Evolutionary conservation across 768 basidiomycete species (phyloP).

Genomic region (Crassisporium funariophilum): DNA sequence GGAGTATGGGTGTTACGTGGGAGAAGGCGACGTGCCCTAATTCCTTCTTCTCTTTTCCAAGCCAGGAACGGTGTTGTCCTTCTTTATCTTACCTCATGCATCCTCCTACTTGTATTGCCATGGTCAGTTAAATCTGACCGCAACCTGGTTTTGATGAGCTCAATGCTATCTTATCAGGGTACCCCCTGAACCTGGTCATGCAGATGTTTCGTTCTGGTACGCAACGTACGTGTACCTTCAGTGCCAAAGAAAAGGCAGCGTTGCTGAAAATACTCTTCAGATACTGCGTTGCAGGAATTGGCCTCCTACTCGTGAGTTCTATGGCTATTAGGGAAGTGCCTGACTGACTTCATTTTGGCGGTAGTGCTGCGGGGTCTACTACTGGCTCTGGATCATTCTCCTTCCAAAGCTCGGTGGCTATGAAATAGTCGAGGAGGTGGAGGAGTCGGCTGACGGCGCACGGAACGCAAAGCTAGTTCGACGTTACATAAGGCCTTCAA

Average conservation of each 20-base stretch:
- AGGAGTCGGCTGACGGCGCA: slow-evolving; percentile 37
- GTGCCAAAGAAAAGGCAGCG: neutral
- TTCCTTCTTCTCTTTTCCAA: slow-evolving; percentile 27
- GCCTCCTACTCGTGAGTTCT: slow-evolving; percentile 25
- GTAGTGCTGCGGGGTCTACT: slow-evolving; percentile 36
- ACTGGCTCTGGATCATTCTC: slow-evolving; percentile 45
- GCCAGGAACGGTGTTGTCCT: slow-evolving; percentile 25
- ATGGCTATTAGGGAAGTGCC: neutral
- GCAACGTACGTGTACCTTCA: slow-evolving; percentile 30
- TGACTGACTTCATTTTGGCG: neutral
- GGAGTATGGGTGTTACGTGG: slow-evolving; percentile 35
- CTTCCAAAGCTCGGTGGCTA: slow-evolving; percentile 47
- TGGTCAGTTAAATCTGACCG: slow-evolving; percentile 22
- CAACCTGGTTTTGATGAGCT: neutral
- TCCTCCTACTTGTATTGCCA: slow-evolving; percentile 33
- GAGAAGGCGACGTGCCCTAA: slow-evolving; percentile 19
- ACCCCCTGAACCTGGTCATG: slow-evolving; percentile 37
- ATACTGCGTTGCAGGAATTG: slow-evolving; percentile 34
- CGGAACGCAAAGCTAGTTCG: slow-evolving; percentile 35
- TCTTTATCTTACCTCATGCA: slow-evolving; percentile 28
- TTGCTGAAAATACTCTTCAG: slow-evolving; percentile 7
- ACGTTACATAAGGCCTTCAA: no score
- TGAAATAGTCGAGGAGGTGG: slow-evolving; percentile 49
- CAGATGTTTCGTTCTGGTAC: slow-evolving; percentile 42
- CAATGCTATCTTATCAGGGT: slow-evolving; percentile 24